Evolutionary conservation across 441 rosid species (phyloP), one percentile per base, ranked within the genome.

Genomic region (Adansonia grandidieri): DNA sequence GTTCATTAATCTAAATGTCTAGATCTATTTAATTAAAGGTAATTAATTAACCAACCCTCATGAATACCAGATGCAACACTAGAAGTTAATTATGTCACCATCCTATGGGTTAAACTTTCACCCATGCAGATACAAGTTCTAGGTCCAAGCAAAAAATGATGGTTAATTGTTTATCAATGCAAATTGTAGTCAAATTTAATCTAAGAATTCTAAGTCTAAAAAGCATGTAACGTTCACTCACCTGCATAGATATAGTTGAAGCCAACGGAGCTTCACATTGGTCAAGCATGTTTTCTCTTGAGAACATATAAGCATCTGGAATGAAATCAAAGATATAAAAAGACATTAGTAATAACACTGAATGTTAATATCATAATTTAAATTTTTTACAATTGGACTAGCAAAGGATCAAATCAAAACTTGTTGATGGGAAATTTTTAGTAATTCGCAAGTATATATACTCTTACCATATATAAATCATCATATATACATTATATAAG

Each of bases 201-300:
- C 44, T 22, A 71, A 53, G 22, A 51, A 71, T 28, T 24, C 73
- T 11, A 11, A n/a, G 22, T 47, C 37, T 14, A 44, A 58, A 13
- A 73, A 19, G 17, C 37, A 50, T 4, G 58, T 28, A 47, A 20
- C 17, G 44, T 9, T 10, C 66, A 71, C 84, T 85, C 82, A 90
- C 97, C 93, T 90, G 91, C 87, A 84, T 77, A 56, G 88, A 88
- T 73, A 87, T 84, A n/a, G 87, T 83, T 53, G 92, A 87, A 79
- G 83, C 86, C 81, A 90, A 80, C 19, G 88, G 73, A 76, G 83
- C 80, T 85, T 92, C 89, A 73, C 91, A 90, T 42, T 88, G 87
- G 44, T 76, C 87, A 71, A 92, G 87, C 88, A 87, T 77, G 71
- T 80, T 76, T 81, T 86, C 85, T 88, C 94, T 3, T 68, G 44